Percentiles rank a stretch among this genome's conserved stretches.
Evolutionary conservation across 495 filamentous ascomycete species (phyloP).

Genomic region (Penicillium macrosclerotiorum): DNA sequence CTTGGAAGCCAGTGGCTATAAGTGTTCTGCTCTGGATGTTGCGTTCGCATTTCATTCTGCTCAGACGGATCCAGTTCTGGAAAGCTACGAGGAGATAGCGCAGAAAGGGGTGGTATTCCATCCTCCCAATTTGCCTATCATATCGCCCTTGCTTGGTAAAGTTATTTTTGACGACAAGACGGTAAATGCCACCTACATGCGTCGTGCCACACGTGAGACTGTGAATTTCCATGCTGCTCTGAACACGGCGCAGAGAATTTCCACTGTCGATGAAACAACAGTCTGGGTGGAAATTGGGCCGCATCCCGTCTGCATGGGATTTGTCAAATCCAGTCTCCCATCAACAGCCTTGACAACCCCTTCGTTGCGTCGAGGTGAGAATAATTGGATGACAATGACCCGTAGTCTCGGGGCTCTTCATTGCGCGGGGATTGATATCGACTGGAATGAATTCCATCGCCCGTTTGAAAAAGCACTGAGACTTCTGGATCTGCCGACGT

Average conservation of each 20-base stretch:
- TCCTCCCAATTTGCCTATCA: conserved; percentile 26
- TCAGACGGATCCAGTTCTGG: conserved; percentile 51
- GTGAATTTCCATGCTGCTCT: conserved; percentile 34
- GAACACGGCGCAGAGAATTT: conserved; percentile 11
- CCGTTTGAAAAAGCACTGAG: conserved; percentile 52
- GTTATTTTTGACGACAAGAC: conserved; percentile 17
- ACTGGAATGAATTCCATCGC: conserved; percentile 68
- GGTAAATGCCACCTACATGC: conserved; percentile 30
- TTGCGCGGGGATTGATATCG: conserved; percentile 52
- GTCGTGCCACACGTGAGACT: conserved; percentile 23
- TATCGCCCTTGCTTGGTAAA: conserved; percentile 28
- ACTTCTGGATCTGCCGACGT: conserved; percentile 62
- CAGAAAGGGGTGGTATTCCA: conserved; percentile 35
- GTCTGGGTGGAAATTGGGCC: conserved; percentile 43
- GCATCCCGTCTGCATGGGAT: conserved; percentile 31
- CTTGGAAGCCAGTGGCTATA: conserved; percentile 14
- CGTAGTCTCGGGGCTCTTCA: conserved; percentile 41
- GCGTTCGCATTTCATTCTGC: conserved; percentile 55
- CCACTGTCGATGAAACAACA: conserved; percentile 20
- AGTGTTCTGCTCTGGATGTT: conserved; percentile 40
- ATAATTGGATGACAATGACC: conserved; percentile 56
- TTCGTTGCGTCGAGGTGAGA: conserved; percentile 37
- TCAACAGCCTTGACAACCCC: conserved; percentile 42
- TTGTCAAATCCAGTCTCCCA: conserved; percentile 23
- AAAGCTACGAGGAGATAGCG: conserved; percentile 38